Conservation (phyloP, 192 early-diverging fungal genomes). For the Coemansia sp. region DNA sequence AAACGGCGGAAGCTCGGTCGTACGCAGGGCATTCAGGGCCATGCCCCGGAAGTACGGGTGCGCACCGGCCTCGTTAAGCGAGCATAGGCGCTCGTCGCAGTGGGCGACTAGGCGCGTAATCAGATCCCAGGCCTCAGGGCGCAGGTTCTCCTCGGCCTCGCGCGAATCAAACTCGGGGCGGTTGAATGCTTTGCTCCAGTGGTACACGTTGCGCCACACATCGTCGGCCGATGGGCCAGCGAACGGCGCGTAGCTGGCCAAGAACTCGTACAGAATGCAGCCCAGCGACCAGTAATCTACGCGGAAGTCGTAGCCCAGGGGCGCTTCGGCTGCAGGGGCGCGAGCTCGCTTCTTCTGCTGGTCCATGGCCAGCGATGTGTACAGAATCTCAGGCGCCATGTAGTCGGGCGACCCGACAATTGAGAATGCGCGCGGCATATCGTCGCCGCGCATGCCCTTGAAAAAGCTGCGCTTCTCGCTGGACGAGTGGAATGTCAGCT, state of each 20-base stretch:
- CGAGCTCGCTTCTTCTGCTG: conserved; percentile 33
- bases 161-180: conserved; percentile 75
- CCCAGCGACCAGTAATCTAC: conserved; percentile 80
- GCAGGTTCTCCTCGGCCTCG: conserved; percentile 77
- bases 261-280: conserved; percentile 76
- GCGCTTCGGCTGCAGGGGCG: conserved; percentile 73
- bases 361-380: conserved; percentile 52
- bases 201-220: conserved; percentile 84
- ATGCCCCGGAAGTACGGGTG: conserved; percentile 65
- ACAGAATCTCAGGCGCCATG: conserved; percentile 89
- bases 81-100: conserved; percentile 55
- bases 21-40: conserved; percentile 59
- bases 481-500: conserved; percentile 45
- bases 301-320: conserved; percentile 65
- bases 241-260: conserved; percentile 75
- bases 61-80: conserved; percentile 57
- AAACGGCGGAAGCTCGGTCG: conserved; percentile 70
- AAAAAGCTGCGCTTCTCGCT: conserved; percentile 51
- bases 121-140: conserved; percentile 75
- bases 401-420: conserved; percentile 91
- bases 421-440: conserved; percentile 69
- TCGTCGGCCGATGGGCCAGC: conserved; percentile 66
- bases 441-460: conserved; percentile 54
- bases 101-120: conserved; percentile 62
- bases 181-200: conserved; percentile 75